Conservation (phyloP, 1,284 basidiomycete species). For the Puccinia horiana region DNA sequence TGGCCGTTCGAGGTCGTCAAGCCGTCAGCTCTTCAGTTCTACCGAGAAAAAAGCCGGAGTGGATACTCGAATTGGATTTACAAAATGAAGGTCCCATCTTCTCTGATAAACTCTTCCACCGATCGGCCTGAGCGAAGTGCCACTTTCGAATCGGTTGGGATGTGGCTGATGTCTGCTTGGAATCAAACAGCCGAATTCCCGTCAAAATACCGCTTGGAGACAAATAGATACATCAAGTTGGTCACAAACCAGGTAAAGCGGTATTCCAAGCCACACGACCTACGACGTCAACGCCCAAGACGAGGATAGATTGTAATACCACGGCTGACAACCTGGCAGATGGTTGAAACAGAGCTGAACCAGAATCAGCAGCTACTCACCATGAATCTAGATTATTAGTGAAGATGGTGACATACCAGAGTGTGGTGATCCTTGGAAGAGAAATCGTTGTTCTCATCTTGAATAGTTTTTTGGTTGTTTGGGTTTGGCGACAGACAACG, state of each 20-base stretch:
- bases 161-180: conserved; percentile 23
- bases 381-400: neutral
- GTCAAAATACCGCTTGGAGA: neutral
- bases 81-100: conserved; percentile 30
- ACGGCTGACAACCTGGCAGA: neutral
- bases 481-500: neutral
- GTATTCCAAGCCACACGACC: conserved; percentile 32
- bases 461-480: neutral
- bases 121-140: neutral
- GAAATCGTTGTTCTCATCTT: neutral
- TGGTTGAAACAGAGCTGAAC: neutral
- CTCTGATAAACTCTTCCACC: conserved; percentile 22
- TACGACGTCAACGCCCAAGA: conserved; percentile 19
- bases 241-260: conserved; percentile 17
- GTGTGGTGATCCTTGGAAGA: neutral
- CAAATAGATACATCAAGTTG: neutral
- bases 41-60: neutral
- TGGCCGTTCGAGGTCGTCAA: neutral
- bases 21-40: neutral
- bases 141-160: conserved; percentile 33
- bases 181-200: neutral
- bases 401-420: neutral
- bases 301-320: conserved; percentile 1
- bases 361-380: neutral
- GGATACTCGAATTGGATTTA: neutral